phyloP scores from a whole-genome alignment of 441 rosid genomes.

The Monsonia emarginata region DNA sequence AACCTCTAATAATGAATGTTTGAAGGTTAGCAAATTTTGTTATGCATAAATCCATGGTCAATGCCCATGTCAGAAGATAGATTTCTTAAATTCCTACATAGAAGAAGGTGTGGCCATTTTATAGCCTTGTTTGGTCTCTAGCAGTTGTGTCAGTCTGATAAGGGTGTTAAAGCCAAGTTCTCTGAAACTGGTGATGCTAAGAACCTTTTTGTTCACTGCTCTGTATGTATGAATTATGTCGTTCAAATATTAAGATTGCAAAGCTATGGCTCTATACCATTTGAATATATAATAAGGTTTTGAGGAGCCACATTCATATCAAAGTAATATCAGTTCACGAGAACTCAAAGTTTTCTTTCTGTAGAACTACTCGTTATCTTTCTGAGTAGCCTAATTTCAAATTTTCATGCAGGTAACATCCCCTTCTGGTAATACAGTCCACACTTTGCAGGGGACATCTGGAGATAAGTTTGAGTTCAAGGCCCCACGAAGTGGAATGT shows the following conservation, averaged over 20 bases:
- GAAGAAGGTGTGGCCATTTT: neutral
- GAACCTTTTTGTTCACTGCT: neutral
- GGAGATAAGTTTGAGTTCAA: conserved; percentile 83
- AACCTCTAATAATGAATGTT: neutral
- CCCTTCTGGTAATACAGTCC: conserved; percentile 55
- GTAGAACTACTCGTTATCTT: neutral
- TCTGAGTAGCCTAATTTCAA: conserved; percentile 4
- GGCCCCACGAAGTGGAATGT: conserved; percentile 65
- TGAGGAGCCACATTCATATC: neutral
- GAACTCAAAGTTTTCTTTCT: neutral
- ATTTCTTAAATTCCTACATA: neutral
- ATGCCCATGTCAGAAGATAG: neutral
- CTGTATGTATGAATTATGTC: neutral
- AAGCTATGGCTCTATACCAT: neutral
- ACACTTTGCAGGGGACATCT: conserved; percentile 59
- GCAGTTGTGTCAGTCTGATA: neutral
- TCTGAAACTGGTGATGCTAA: neutral
- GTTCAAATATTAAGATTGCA: neutral
- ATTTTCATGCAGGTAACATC: conserved; percentile 47
- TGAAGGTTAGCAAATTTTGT: neutral
- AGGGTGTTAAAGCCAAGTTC: neutral
- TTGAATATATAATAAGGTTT: neutral
- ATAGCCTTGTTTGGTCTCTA: neutral
- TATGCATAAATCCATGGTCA: neutral
- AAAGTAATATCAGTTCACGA: neutral